A percentile compares a stretch with the other conserved stretches of the same genome.
Evolutionary conservation across 768 basidiomycete genomes (phyloP).

Genomic region (Boletus rubropictus): DNA sequence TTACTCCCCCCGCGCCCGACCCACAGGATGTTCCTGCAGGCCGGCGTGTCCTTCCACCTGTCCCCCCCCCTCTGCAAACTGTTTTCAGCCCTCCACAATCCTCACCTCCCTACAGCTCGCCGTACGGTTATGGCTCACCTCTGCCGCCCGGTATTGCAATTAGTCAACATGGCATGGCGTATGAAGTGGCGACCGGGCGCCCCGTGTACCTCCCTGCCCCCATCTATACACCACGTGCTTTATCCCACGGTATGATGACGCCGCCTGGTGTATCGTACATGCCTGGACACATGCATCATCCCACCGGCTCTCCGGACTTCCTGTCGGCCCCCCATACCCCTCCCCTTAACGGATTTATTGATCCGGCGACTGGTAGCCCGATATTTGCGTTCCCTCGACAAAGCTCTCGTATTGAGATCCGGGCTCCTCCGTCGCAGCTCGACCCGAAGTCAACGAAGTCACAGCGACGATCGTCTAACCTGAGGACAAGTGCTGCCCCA

Average conservation of each 20-base stretch:
- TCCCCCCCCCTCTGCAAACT: conserved; percentile 40
- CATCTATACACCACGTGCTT: conserved; percentile 64
- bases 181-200: conserved; percentile 76
- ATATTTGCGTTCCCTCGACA: conserved; percentile 72
- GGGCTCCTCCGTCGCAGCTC: conserved; percentile 43
- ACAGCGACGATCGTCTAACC: conserved; percentile 32
- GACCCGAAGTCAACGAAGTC: conserved; percentile 23
- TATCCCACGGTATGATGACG: conserved; percentile 50
- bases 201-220: conserved; percentile 66
- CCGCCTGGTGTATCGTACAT: conserved; percentile 48
- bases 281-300: conserved; percentile 55
- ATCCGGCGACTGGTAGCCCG: conserved; percentile 60
- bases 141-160: conserved; percentile 69
- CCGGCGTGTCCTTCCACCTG: conserved; percentile 33
- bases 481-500: conserved; percentile 47
- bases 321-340: conserved; percentile 54
- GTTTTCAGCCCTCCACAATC: conserved; percentile 37
- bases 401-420: conserved; percentile 68
- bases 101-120: conserved; percentile 62
- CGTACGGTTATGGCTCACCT: conserved; percentile 53
- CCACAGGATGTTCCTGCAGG: conserved; percentile 16
- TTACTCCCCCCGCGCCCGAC: conserved; percentile 21
- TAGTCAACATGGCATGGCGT: conserved; percentile 73
- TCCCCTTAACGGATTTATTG: conserved; percentile 57
- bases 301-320: conserved; percentile 60